Evolutionary conservation across 805 yeast species (phyloP), one percentile per base, ranked within the genome.

Genomic region (Hanseniaspora pseudoguilliermondii): DNA sequence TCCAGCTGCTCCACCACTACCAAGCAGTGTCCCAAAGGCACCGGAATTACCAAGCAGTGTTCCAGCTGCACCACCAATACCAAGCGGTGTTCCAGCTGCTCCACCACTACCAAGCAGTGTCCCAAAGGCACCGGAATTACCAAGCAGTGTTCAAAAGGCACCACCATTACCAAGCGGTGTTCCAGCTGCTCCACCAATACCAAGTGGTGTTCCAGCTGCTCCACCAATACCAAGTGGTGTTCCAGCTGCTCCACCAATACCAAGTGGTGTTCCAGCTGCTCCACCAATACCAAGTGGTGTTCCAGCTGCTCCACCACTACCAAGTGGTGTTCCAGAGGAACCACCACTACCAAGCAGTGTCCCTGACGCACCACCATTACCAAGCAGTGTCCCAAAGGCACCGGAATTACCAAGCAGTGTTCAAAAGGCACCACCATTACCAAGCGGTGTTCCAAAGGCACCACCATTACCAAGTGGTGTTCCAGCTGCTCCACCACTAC

Each of bases 151-250:
- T 6, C 64, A 65, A 20, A 46, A 60, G n/a, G 51, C 29, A 40
- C 44, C 44, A 40, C n/a, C 44, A 4, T 64, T 23, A 62, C 68
- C 21, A 18, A 57, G 64, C 8, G 48, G 62, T 25, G 58, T 63
- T 6, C 64, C 65, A n/a, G 57, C 64, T 16, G 59, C 65, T 32
- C 60, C 62, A 25, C 59, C 65, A n/a, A 39, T 65, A 13, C 60
- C 65, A 16, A 60, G 67, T 9, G 6, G 11, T n/a, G 3, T 9
- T 18, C 41, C 41, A 27, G 29, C 29, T 5, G 11, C 32, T 8
- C 32, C 32, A 29, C 4, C 4, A 29, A 29, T 10, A 8, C 32
- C 32, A 6, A 29, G 8, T 9, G 7, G 32, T 29, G 8, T 29
- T 5, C 32, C 32, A 29, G 7, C 3, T 2, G 32, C 32, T 2